Evolutionary conservation across 371 early-diverging fungal genomes (phyloP).

Genomic region (Syncephalastrum contaminatum): DNA sequence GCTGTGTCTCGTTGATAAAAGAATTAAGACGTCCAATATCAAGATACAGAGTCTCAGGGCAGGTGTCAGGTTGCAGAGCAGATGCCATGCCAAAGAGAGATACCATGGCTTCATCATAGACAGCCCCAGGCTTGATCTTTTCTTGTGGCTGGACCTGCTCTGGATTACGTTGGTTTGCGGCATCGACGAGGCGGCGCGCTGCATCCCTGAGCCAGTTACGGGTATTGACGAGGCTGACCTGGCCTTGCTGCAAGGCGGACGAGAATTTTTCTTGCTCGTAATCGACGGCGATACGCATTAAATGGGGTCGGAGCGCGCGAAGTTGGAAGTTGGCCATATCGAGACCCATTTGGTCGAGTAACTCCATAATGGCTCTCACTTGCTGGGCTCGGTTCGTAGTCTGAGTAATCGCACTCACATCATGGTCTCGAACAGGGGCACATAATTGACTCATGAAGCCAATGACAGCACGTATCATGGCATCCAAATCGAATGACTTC

Average conservation of each 20-base stretch:
- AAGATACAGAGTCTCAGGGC: constrained; percentile 72
- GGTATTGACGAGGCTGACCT: constrained; percentile 49
- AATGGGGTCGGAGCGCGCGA: constrained; percentile 59
- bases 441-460: constrained; percentile 64
- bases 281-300: constrained; percentile 64
- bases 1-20: constrained; percentile 69
- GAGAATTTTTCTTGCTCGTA: constrained; percentile 73
- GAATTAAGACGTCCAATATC: constrained; percentile 61
- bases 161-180: constrained; percentile 60
- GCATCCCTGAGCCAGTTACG: constrained; percentile 56
- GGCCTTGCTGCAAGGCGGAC: constrained; percentile 32
- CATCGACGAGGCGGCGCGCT: constrained; percentile 27
- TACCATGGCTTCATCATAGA: constrained; percentile 67
- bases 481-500: constrained; percentile 45
- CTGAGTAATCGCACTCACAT: constrained; percentile 41
- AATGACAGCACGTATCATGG: constrained; percentile 43
- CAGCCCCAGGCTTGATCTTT: constrained; percentile 8
- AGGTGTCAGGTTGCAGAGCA: constrained; percentile 13
- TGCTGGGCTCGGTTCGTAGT: constrained; percentile 28
- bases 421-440: constrained; percentile 73
- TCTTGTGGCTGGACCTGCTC: constrained; percentile 53
- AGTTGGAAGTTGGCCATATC: constrained; percentile 74
- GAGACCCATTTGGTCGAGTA: constrained; percentile 70
- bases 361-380: constrained; percentile 50
- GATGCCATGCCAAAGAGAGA: constrained; percentile 40